Conservation (phyloP, 1,284 basidiomycete species). For the Tausonia pullulans region DNA sequence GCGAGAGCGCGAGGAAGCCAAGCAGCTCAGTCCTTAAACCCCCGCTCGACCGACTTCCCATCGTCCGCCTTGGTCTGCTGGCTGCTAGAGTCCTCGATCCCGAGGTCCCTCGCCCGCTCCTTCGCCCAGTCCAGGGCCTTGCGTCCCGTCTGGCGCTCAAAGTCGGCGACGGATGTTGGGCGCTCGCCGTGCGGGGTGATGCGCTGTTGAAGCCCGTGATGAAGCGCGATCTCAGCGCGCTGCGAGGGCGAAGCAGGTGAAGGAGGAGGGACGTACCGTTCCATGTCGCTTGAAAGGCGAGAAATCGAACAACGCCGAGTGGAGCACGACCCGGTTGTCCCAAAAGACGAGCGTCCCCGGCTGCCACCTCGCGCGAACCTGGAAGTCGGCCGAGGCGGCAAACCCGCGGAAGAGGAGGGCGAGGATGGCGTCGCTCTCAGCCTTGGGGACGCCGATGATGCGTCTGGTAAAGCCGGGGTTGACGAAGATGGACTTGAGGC, state of each 20-base stretch:
- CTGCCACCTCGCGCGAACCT: conserved; percentile 39
- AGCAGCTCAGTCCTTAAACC: conserved; percentile 29
- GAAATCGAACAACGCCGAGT: conserved; percentile 49
- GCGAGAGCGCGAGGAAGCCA: too few species aligned
- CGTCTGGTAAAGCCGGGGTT: conserved; percentile 42
- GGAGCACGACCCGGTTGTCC: conserved; percentile 47
- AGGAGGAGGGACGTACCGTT: too few species aligned
- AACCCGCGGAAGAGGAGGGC: conserved; percentile 59
- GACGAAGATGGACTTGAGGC: conserved; percentile 35
- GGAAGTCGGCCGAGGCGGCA: conserved; percentile 52
- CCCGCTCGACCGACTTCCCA: conserved; percentile 25
- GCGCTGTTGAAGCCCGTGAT: conserved; percentile 29
- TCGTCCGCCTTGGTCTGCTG: conserved; percentile 24
- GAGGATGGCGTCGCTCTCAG: conserved; percentile 61
- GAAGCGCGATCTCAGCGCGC: too few species aligned
- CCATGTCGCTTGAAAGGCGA: conserved; percentile 4
- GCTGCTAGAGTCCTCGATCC: conserved; percentile 18
- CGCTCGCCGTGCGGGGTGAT: conserved; percentile 70
- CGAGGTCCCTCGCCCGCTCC: conserved; percentile 28
- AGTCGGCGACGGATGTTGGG: conserved; percentile 61
- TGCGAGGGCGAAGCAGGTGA: too few species aligned
- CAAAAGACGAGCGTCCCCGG: conserved; percentile 41
- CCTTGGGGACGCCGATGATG: conserved; percentile 64
- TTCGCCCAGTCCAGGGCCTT: conserved; percentile 32
- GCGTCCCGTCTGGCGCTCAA: conserved; percentile 42